phyloP scores from a whole-genome alignment of 202 grass and related monocot species.

The Hordeum pubiflorum region DNA sequence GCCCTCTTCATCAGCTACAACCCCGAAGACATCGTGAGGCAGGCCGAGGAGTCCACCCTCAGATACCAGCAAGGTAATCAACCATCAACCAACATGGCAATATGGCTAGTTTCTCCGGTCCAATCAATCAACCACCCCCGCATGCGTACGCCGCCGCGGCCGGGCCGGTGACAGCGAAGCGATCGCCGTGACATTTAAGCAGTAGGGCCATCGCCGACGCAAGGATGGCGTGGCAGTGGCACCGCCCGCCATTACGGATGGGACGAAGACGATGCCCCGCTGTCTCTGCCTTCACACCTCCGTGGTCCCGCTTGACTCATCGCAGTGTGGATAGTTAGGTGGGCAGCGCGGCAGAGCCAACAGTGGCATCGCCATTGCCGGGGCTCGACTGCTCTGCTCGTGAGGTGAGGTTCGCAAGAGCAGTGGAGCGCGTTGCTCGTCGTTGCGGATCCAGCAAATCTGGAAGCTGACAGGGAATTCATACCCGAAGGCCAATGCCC shows the following conservation, averaged over 20 bases:
- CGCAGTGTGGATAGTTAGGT: not conserved
- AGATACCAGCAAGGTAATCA: slow-evolving; percentile 62
- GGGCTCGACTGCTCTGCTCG: not conserved
- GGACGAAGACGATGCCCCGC: not conserved
- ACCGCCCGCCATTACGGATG: not conserved
- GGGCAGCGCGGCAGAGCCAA: no score
- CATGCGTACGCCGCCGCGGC: not conserved
- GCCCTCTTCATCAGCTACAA: slow-evolving; percentile 73
- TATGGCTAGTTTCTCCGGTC: not conserved
- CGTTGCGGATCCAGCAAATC: not conserved
- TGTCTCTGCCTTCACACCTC: not conserved
- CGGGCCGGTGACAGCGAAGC: not conserved
- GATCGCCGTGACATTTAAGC: not conserved
- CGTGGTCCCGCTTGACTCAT: not conserved
- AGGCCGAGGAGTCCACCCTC: slow-evolving; percentile 56
- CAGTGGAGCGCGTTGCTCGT: not conserved
- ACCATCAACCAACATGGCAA: no score
- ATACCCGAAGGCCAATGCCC: not conserved
- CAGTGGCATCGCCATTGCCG: not conserved
- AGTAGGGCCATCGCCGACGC: not conserved
- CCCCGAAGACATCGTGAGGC: slow-evolving; percentile 44
- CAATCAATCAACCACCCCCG: not conserved
- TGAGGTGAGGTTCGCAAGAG: no score
- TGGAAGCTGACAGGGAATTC: not conserved
- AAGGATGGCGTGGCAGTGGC: not conserved